These are phyloP conservation scores for Dendrostoma leiphaemia DNA, from an alignment of 2,329 filamentous ascomycete species.

Conservation along the genomic window DNA sequence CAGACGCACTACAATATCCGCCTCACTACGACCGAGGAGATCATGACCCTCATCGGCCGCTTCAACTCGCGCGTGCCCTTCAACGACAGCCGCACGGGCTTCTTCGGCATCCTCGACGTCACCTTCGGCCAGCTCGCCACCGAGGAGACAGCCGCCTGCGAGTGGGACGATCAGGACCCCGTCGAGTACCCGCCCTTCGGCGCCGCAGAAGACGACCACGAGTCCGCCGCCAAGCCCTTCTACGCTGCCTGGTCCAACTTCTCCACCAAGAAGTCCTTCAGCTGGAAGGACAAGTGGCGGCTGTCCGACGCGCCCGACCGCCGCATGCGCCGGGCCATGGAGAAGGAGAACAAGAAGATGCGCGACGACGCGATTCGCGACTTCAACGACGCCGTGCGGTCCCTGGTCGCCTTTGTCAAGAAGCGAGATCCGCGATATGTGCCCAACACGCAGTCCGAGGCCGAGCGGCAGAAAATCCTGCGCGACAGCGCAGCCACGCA, in stretches of 20 bases:
- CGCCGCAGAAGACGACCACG: slow-evolving; percentile 69
- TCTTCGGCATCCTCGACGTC: slow-evolving; percentile 76
- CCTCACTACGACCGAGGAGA: slow-evolving; percentile 77
- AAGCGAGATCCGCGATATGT: slow-evolving; percentile 88
- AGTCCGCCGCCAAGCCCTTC: slow-evolving; percentile 75
- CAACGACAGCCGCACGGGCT: slow-evolving; percentile 75
- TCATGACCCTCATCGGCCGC: slow-evolving; percentile 73
- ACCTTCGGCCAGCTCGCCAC: slow-evolving; percentile 77
- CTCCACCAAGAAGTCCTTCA: slow-evolving; percentile 78
- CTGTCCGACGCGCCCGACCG: slow-evolving; percentile 86
- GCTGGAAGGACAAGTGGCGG: slow-evolving; percentile 85
- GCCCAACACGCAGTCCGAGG: slow-evolving; percentile 73
- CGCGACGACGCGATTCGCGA: slow-evolving; percentile 81
- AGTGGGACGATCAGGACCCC: slow-evolving; percentile 60
- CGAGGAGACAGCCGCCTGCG: slow-evolving; percentile 75
- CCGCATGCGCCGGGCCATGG: slow-evolving; percentile 77
- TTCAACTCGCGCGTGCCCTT: slow-evolving; percentile 80
- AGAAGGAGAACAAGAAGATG: slow-evolving; percentile 87
- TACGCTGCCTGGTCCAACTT: slow-evolving; percentile 81
- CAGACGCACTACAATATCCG: slow-evolving; percentile 56
- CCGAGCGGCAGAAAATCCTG: slow-evolving; percentile 74
- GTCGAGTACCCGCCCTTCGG: slow-evolving; percentile 82
- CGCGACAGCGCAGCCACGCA: slow-evolving; percentile 80
- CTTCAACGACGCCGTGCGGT: slow-evolving; percentile 89
- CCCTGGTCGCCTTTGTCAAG: slow-evolving; percentile 81